These are phyloP conservation scores for Triticum dicoccoides DNA, from an alignment of 176 grass and related monocot genomes.

Conservation along the genomic window DNA sequence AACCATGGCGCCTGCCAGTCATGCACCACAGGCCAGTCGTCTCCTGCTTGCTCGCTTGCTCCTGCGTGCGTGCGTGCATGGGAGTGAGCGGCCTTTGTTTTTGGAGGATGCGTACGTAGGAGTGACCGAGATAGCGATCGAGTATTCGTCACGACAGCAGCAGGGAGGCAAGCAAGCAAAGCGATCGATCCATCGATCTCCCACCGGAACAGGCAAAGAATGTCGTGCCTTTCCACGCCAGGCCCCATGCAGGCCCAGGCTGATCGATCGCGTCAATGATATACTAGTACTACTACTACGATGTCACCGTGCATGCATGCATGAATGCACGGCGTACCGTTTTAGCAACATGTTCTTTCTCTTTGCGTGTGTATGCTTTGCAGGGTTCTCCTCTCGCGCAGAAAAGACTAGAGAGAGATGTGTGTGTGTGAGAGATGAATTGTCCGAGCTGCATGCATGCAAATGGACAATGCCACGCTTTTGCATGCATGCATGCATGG, in stretches of 20 bases:
- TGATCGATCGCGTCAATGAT: neutral
- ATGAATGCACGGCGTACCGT: neutral
- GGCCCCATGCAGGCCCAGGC: neutral
- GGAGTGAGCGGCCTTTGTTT: neutral
- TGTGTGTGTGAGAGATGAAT: neutral
- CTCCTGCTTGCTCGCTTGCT: neutral
- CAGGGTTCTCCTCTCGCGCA: neutral
- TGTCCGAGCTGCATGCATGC: neutral
- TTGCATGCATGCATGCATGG: neutral
- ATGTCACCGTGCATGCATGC: neutral
- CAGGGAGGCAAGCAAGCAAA: neutral
- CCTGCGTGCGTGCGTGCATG: neutral
- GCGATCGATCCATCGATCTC: neutral
- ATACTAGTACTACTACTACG: neutral
- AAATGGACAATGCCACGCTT: neutral
- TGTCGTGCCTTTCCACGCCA: neutral
- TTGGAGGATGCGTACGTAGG: neutral
- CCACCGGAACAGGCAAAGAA: slow-evolving; percentile 17
- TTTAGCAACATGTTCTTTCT: neutral
- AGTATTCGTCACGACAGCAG: neutral
- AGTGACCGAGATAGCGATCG: neutral
- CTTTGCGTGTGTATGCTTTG: neutral
- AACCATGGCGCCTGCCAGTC: slow-evolving; percentile 30
- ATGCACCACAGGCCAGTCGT: neutral
- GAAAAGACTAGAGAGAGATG: neutral